These are phyloP conservation scores for Fusarium oligoseptatum DNA, from an alignment of 2,329 filamentous ascomycete species.

Conservation along the genomic window DNA sequence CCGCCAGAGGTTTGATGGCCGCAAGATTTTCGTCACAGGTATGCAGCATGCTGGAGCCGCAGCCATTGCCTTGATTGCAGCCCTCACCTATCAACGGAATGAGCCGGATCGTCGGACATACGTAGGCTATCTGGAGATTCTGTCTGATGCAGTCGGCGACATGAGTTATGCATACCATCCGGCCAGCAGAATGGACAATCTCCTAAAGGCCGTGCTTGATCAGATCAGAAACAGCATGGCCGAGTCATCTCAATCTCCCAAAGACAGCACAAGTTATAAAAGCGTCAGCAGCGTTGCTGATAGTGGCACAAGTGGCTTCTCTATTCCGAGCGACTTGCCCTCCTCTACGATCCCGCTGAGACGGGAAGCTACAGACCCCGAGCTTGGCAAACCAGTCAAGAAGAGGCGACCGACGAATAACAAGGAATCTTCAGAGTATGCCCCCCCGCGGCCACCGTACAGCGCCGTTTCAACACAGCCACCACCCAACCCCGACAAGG, in stretches of 20 bases:
- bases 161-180: slow-evolving; percentile 67
- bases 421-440: slow-evolving; percentile 49
- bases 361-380: slow-evolving; percentile 47
- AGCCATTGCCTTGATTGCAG: slow-evolving; percentile 66
- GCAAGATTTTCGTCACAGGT: slow-evolving; percentile 63
- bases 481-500: slow-evolving; percentile 35
- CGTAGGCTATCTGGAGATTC: slow-evolving; percentile 64
- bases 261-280: slow-evolving; percentile 33
- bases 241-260: slow-evolving; percentile 37
- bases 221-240: slow-evolving; percentile 57
- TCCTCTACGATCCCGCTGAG: slow-evolving; percentile 48
- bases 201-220: slow-evolving; percentile 65
- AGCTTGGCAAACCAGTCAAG: slow-evolving; percentile 46
- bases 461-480: slow-evolving; percentile 37
- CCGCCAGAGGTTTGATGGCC: slow-evolving; percentile 64
- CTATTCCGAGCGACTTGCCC: slow-evolving; percentile 34
- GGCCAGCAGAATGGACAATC: slow-evolving; percentile 65
- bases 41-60: slow-evolving; percentile 68
- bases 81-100: slow-evolving; percentile 54
- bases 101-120: slow-evolving; percentile 56
- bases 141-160: slow-evolving; percentile 64
- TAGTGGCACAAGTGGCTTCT: slow-evolving; percentile 21
- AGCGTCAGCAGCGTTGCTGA: background rate
- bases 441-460: slow-evolving; percentile 48
- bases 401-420: slow-evolving; percentile 47